Conservation (phyloP, 257 asterid species). For the Solanum boliviense region DNA sequence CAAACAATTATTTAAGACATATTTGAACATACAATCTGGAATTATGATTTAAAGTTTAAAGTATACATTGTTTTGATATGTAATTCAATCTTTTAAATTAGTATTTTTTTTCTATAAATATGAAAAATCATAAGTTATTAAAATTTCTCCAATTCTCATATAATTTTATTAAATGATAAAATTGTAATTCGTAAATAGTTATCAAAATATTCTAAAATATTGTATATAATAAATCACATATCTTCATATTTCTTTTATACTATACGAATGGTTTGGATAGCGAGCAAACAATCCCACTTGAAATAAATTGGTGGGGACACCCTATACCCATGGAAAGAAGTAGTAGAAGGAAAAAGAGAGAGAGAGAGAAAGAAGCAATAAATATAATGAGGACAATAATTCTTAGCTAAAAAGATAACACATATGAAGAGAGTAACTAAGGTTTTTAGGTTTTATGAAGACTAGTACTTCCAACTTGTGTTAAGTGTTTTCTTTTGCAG, state of each 20-base stretch:
- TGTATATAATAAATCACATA: too few relatives aligned
- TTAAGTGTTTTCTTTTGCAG: not conserved
- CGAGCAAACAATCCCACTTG: not conserved
- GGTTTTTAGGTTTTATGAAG: not conserved
- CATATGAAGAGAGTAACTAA: not conserved
- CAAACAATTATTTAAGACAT: not conserved
- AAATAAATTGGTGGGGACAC: not conserved
- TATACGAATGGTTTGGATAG: not conserved
- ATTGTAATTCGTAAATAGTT: not conserved
- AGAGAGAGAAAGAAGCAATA: not conserved
- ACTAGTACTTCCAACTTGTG: not conserved
- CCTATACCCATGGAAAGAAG: not conserved
- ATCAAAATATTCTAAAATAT: not conserved
- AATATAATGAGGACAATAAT: not conserved
- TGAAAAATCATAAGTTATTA: not conserved
- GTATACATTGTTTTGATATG: not conserved
- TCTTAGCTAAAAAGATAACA: not conserved
- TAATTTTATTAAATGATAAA: not conserved
- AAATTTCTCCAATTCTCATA: not conserved
- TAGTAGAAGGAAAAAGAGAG: not conserved
- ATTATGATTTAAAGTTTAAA: not conserved
- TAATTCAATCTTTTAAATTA: too few relatives aligned
- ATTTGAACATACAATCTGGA: not conserved
- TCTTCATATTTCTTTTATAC: too few relatives aligned
- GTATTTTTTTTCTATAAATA: too few relatives aligned